phyloP scores from a whole-genome alignment of 306 rosid species.

The Nissolia schottii region DNA sequence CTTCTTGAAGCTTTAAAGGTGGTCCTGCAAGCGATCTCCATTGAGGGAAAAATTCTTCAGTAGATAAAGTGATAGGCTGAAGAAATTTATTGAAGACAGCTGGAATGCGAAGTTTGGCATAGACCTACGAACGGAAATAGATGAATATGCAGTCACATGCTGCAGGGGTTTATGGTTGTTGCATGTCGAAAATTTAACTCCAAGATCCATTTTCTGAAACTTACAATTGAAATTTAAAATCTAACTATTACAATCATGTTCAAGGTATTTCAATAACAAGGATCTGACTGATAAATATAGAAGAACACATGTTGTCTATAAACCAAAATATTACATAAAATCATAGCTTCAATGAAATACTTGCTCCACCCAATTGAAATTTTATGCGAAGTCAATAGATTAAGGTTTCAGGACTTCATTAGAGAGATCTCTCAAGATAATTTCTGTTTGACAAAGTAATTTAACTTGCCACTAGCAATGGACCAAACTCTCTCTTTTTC shows the following conservation, averaged over 20 bases:
- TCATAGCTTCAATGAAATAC: neutral
- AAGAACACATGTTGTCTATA: neutral
- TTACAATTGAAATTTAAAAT: neutral
- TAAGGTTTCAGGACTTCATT: neutral
- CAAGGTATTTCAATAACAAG: neutral
- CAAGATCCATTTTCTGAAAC: neutral
- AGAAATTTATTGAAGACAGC: constrained; percentile 65
- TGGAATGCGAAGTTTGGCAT: constrained; percentile 66
- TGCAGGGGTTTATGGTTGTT: neutral
- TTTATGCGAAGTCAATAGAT: neutral
- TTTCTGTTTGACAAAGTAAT: neutral
- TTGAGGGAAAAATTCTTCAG: constrained; percentile 69
- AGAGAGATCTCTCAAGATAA: neutral
- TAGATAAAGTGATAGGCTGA: constrained; percentile 53
- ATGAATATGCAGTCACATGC: neutral
- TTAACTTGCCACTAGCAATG: neutral
- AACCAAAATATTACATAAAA: neutral
- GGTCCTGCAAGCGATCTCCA: constrained; percentile 74
- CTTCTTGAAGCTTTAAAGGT: constrained; percentile 81
- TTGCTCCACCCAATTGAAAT: neutral
- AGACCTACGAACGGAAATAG: constrained; percentile 39
- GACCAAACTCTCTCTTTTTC: neutral
- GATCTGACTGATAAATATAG: neutral
- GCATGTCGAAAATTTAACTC: neutral
- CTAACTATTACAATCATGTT: neutral